Conservation (phyloP, 1,284 basidiomycete species). For the Ustilago vetiveriae region DNA sequence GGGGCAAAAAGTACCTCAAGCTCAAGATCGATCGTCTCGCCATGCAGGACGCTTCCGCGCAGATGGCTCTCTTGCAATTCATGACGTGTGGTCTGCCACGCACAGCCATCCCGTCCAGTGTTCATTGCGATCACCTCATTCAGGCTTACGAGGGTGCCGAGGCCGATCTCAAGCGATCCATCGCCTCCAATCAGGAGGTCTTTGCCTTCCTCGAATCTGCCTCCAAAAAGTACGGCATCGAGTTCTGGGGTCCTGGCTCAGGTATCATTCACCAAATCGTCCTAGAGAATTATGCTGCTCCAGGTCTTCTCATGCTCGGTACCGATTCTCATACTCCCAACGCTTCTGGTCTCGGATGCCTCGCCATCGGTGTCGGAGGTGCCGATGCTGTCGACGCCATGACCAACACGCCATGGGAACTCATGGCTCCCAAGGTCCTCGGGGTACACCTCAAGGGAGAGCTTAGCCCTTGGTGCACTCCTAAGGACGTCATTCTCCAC, state of each 20-base stretch:
- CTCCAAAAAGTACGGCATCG: conserved; percentile 86
- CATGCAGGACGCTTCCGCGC: conserved; percentile 99
- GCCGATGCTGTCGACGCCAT: conserved; percentile 99
- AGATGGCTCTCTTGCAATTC: conserved; percentile 99
- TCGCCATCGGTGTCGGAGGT: conserved; percentile 98
- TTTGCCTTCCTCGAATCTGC: conserved; percentile 98
- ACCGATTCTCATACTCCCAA: conserved; percentile 98
- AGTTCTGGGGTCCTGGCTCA: conserved; percentile 87
- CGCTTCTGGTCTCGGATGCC: conserved; percentile 94
- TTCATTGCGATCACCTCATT: conserved; percentile 88
- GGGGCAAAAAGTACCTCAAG: conserved; percentile 90
- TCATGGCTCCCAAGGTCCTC: conserved; percentile 87
- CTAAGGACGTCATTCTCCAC: conserved; percentile 96
- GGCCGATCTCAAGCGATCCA: conserved; percentile 82
- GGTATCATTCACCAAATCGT: conserved; percentile 97
- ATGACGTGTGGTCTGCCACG: conserved; percentile 92
- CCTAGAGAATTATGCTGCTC: conserved; percentile 90
- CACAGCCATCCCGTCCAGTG: conserved; percentile 87
- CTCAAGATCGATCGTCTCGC: conserved; percentile 91
- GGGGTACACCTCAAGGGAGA: conserved; percentile 87
- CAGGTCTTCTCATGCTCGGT: conserved; percentile 73
- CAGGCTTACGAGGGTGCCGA: conserved; percentile 77
- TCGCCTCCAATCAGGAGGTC: conserved; percentile 91
- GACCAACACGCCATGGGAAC: conserved; percentile 97
- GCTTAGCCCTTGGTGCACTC: conserved; percentile 89